Conservation (phyloP, 192 early-diverging fungal genomes). For the Dissophora ornata region DNA sequence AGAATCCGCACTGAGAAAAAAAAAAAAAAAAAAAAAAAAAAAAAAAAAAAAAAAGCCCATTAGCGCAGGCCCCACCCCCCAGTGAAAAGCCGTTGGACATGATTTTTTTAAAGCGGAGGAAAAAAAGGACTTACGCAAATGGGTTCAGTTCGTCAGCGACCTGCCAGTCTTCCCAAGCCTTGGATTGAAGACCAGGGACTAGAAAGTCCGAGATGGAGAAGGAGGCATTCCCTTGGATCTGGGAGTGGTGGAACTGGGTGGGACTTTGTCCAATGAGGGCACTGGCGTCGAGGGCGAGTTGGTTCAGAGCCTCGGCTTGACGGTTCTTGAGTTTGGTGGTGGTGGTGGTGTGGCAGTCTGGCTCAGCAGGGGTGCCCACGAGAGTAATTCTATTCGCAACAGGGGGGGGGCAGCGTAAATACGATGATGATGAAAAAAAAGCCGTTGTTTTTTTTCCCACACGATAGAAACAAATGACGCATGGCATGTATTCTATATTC, state of each 20-base stretch:
- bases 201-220: slow-evolving; percentile 54
- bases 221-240: background rate
- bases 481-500: too few species aligned
- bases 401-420: too few species aligned
- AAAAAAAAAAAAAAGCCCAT: too few species aligned
- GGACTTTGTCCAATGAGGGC: slow-evolving; percentile 8
- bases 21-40: background rate
- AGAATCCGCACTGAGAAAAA: slow-evolving; percentile 6
- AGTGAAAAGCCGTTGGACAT: too few species aligned
- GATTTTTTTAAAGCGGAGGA: too few species aligned
- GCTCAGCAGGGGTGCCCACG: slow-evolving; percentile 24
- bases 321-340: slow-evolving; percentile 22
- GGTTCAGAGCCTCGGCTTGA: slow-evolving; percentile 20
- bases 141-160: slow-evolving; percentile 36
- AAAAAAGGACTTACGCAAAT: slow-evolving; percentile 41
- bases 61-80: too few species aligned
- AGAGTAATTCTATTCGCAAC: slow-evolving; percentile 17
- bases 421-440: too few species aligned
- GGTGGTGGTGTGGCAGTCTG: slow-evolving; percentile 8
- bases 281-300: slow-evolving; percentile 20
- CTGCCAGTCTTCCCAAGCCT: slow-evolving; percentile 53
- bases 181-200: slow-evolving; percentile 45
- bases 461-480: too few species aligned
- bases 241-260: background rate
- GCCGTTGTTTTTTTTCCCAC: background rate